Percentiles rank a stretch among this genome's conserved stretches.
These are phyloP conservation scores for Ceratocystis huliohia DNA, from an alignment of 2,329 filamentous ascomycete genomes.

Conservation along the genomic window DNA sequence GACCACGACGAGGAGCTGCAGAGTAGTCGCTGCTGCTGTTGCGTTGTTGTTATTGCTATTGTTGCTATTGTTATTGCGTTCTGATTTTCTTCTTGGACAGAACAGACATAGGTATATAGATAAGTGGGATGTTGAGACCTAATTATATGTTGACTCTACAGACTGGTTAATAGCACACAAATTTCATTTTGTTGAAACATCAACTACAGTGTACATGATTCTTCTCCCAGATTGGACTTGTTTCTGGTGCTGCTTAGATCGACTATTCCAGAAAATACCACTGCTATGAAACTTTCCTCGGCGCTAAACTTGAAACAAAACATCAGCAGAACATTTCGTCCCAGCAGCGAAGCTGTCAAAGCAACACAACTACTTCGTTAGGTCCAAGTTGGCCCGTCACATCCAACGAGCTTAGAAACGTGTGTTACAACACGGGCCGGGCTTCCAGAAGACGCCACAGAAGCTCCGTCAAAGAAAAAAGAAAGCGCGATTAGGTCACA, in stretches of 20 bases:
- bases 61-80: no score
- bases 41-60: no score
- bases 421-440: not conserved
- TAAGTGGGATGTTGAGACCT: not conserved
- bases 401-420: not conserved
- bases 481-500: not conserved
- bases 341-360: not conserved
- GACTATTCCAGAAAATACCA: no score
- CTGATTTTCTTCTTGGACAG: no score
- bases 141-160: not conserved
- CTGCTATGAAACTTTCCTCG: no score
- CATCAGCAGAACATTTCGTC: not conserved
- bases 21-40: no score
- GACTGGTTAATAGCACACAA: not conserved
- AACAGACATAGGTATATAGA: not conserved
- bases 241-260: not conserved
- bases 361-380: not conserved
- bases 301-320: no score
- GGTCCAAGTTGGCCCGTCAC: not conserved
- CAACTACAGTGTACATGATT: no score
- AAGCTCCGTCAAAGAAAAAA: not conserved
- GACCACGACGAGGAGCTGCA: no score
- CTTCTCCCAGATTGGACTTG: no score
- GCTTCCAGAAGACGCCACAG: conserved; percentile 8
- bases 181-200: not conserved